Percentiles rank a stretch among this genome's conserved stretches.
phyloP scores from a whole-genome alignment of 2,329 filamentous ascomycete species.

The Colletotrichum agaves region DNA sequence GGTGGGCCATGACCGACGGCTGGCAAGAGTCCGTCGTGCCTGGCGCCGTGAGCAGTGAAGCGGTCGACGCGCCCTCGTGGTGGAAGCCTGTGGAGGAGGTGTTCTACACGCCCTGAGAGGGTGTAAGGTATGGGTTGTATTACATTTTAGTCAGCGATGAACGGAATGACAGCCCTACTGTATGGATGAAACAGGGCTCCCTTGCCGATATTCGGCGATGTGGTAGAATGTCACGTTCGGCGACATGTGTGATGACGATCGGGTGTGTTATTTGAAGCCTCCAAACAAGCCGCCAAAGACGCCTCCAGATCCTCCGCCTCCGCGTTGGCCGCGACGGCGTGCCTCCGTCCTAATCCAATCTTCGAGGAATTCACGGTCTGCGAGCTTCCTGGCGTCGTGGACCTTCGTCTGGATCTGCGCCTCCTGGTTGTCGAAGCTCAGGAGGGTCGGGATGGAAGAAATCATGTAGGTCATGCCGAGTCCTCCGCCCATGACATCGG shows the following conservation, averaged over 20 bases:
- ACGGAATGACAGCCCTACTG: constrained; percentile 20
- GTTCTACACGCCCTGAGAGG: constrained; percentile 65
- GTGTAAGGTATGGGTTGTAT: constrained; percentile 13
- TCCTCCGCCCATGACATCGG: constrained; percentile 62
- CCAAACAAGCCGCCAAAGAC: constrained; percentile 55
- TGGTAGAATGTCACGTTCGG: background rate
- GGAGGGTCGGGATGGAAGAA: constrained; percentile 65
- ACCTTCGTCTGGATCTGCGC: constrained; percentile 61
- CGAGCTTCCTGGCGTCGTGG: constrained; percentile 59
- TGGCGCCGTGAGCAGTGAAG: constrained; percentile 67
- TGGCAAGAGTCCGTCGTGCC: constrained; percentile 75
- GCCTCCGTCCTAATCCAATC: constrained; percentile 66
- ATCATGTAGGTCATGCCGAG: constrained; percentile 68
- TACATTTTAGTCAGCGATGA: constrained; percentile 30
- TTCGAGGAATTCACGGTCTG: constrained; percentile 60
- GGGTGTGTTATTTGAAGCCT: constrained; percentile 38
- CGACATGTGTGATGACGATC: background rate
- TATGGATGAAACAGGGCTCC: constrained; percentile 6
- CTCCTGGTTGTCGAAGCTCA: constrained; percentile 68
- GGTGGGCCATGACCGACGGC: constrained; percentile 84
- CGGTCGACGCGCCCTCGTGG: constrained; percentile 68
- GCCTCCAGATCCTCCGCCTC: constrained; percentile 52
- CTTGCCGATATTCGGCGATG: background rate
- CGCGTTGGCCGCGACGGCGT: constrained; percentile 55
- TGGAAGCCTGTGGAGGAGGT: constrained; percentile 78